Evolutionary conservation across 306 rosid species (phyloP), one percentile per base, ranked within the genome.

Genomic region (Cyamopsis tetragonoloba): DNA sequence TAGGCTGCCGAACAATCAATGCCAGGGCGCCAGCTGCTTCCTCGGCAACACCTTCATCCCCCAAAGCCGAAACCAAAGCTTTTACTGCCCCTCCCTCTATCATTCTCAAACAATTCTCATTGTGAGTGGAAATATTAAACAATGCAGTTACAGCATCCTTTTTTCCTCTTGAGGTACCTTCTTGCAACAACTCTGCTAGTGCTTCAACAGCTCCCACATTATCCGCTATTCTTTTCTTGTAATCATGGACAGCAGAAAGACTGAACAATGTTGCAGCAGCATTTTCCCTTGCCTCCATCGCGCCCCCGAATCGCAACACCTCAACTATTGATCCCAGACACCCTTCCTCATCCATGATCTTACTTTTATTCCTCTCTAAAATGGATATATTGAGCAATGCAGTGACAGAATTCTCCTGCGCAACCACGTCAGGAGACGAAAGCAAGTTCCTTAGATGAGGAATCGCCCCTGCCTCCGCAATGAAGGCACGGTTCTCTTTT

Each of bases 191-290:
- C 44, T 81, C 76, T 3, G 96, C 91, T 60, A 90, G 57, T 62
- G 91, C 88, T 85, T 90, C 96, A 30, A 90, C 74, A 5, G 86
- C 95, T 53, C 92, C 92, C 26, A 38, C 74, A 79, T 69, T 89
- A 62, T 80, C 89, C 3, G 95, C 95, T 50, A 90, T 87, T 72
- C 83, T 80, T 79, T 85, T 90, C 80, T 90, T 90, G 72, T 83
- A 83, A 67, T 78, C 89, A 51, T 90, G 96, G 57, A 90, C 92
- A 0, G 95, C 88, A 18, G 96, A 90, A 26, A 90, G 89, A 78
- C 96, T 90, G 66, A 90, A 90, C 81, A 90, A 75, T 12, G 96
- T 90, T 19, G 96, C 96, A 2, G 96, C 96, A 5, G 96, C 95
- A 48, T 90, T 90, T 71, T 90, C 96, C 85, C 89, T 82, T 28